phyloP scores from a whole-genome alignment of 345 rosid species.

The Hibiscus syriacus region DNA sequence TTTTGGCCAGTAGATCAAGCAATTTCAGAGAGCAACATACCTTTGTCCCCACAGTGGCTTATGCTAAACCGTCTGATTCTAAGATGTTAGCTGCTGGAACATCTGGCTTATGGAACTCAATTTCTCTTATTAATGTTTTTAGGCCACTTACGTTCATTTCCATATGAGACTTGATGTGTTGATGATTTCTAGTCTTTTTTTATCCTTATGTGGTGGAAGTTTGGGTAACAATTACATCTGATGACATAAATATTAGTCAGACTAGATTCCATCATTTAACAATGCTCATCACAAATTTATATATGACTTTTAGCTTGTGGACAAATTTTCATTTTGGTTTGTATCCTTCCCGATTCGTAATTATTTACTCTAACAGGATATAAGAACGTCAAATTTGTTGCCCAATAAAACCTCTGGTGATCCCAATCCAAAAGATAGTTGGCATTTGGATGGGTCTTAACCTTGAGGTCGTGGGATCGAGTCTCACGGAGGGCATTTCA shows the following conservation, averaged over 20 bases:
- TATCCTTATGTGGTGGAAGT: background rate
- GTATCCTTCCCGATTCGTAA: background rate
- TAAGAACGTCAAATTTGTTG: slow-evolving; percentile 34
- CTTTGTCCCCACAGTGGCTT: slow-evolving; percentile 56
- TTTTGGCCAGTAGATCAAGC: slow-evolving; percentile 24
- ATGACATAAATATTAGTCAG: background rate
- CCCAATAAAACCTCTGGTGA: slow-evolving; percentile 41
- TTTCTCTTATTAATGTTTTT: background rate
- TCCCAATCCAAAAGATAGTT: slow-evolving; percentile 45
- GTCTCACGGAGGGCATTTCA: too few species aligned
- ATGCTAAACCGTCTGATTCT: slow-evolving; percentile 31
- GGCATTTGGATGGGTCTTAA: slow-evolving; percentile 65
- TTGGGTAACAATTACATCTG: background rate
- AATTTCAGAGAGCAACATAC: slow-evolving; percentile 35
- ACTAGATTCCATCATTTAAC: background rate
- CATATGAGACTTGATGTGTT: too few species aligned
- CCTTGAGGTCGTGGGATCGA: too few species aligned
- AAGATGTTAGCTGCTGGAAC: slow-evolving; percentile 21
- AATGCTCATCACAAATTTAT: background rate
- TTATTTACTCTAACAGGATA: slow-evolving; percentile 35
- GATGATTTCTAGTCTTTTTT: background rate
- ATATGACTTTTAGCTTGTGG: background rate
- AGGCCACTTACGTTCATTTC: background rate
- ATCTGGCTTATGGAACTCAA: slow-evolving; percentile 10
- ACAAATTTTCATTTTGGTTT: background rate